These are phyloP conservation scores for Debaryomyces udenii DNA, from an alignment of 1,139 yeast genomes.

Conservation along the genomic window DNA sequence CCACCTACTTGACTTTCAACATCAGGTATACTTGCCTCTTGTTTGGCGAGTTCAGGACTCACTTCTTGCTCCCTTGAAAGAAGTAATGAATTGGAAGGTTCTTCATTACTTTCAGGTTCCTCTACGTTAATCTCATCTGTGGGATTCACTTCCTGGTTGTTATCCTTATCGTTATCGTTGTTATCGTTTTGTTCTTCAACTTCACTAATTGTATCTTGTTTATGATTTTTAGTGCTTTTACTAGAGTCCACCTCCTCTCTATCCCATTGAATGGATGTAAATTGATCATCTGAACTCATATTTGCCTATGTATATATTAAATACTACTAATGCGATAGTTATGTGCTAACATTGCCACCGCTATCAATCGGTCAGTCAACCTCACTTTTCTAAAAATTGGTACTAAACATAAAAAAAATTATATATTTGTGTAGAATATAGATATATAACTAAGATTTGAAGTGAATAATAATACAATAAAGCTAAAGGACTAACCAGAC, in stretches of 20 bases:
- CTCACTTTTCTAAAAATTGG: slow-evolving; percentile 2
- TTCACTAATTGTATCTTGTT: slow-evolving; percentile 16
- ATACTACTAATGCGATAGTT: background rate
- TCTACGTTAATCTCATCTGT: background rate
- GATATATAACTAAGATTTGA: slow-evolving; percentile 1
- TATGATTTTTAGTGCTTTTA: slow-evolving; percentile 2
- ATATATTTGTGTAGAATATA: background rate
- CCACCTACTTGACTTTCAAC: background rate
- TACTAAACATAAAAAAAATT: too few species aligned
- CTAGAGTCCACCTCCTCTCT: slow-evolving; percentile 39
- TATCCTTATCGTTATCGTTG: slow-evolving; percentile 11
- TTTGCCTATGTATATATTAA: background rate
- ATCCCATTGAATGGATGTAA: slow-evolving; percentile 63
- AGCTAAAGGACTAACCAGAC: slow-evolving; percentile 64
- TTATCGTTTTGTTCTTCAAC: slow-evolving; percentile 12
- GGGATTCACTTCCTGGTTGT: slow-evolving; percentile 3
- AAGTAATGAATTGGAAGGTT: slow-evolving; percentile 19
- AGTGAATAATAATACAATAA: slow-evolving; percentile 4
- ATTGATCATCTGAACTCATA: slow-evolving; percentile 50
- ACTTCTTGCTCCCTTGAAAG: slow-evolving; percentile 6
- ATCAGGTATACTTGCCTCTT: background rate
- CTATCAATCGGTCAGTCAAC: slow-evolving; percentile 9
- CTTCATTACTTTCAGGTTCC: slow-evolving; percentile 11
- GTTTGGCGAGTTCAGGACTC: background rate
- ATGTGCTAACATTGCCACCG: slow-evolving; percentile 12